Conservation (phyloP, 192 early-diverging fungal genomes). For the Rhizophlyctis rosea region DNA sequence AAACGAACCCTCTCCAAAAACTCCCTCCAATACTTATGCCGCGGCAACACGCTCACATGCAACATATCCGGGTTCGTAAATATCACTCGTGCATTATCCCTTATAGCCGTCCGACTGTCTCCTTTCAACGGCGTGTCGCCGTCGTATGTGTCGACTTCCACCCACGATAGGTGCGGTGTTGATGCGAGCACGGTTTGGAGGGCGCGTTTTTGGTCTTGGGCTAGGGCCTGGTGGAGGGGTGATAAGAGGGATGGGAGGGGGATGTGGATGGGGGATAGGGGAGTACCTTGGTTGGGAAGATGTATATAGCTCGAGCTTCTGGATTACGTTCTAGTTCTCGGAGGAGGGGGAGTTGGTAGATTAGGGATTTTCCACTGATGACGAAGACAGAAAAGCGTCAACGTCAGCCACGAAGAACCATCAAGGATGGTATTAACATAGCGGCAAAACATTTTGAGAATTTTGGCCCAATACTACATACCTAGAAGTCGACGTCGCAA, state of each 20-base stretch:
- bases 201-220: conserved; percentile 70
- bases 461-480: conserved; percentile 12
- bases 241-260: background rate
- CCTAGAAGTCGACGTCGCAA: conserved; percentile 71
- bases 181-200: conserved; percentile 35
- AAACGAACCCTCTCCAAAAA: conserved; percentile 53
- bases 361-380: conserved; percentile 71
- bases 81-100: conserved; percentile 53
- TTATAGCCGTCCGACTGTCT: conserved; percentile 42
- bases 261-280: conserved; percentile 4
- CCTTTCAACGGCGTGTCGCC: conserved; percentile 56
- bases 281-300: conserved; percentile 75
- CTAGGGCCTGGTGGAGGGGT: conserved; percentile 51
- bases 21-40: conserved; percentile 50
- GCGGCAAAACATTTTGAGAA: background rate
- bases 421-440: too few species aligned
- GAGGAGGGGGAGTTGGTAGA: conserved; percentile 72
- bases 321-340: conserved; percentile 45
- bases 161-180: conserved; percentile 13
- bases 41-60: conserved; percentile 65
- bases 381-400: conserved; percentile 4
- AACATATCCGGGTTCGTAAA: conserved; percentile 85
- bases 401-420: conserved; percentile 12
- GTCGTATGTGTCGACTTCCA: conserved; percentile 54
- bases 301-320: conserved; percentile 44